Evolutionary conservation across 2,329 filamentous ascomycete genomes (phyloP).

Genomic region (Stemphylium beticola): DNA sequence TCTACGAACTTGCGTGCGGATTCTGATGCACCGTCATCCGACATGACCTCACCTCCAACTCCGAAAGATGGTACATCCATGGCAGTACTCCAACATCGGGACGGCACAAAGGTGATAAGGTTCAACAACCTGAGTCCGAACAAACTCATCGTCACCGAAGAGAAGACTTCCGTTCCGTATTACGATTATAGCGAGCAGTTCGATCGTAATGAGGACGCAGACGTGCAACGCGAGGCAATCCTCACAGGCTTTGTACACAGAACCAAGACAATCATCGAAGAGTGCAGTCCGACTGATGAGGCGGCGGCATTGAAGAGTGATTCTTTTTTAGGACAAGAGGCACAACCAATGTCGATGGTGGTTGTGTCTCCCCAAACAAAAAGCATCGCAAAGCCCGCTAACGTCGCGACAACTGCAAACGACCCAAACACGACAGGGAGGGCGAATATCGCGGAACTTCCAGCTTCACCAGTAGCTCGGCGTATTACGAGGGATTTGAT

Average conservation of each 20-base stretch:
- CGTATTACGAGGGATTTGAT: slow-evolving; percentile 45
- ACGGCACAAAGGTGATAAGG: slow-evolving; percentile 31
- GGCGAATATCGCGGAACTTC: slow-evolving; percentile 29
- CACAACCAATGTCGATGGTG: slow-evolving; percentile 13
- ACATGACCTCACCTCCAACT: slow-evolving; percentile 53
- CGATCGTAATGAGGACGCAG: slow-evolving; percentile 28
- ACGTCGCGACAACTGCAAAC: background rate
- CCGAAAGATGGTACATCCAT: slow-evolving; percentile 48
- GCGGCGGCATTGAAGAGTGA: slow-evolving; percentile 12
- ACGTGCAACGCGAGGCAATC: slow-evolving; percentile 25
- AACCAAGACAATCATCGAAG: slow-evolving; percentile 50
- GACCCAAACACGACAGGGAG: background rate
- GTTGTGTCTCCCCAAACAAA: slow-evolving; percentile 9
- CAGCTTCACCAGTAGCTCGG: slow-evolving; percentile 40
- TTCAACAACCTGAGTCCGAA: slow-evolving; percentile 31
- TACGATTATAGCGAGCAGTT: slow-evolving; percentile 50
- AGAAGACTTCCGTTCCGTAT: slow-evolving; percentile 29
- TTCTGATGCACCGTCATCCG: slow-evolving; percentile 51
- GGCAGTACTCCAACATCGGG: slow-evolving; percentile 36
- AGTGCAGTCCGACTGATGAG: slow-evolving; percentile 22
- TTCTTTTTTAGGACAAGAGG: slow-evolving; percentile 5
- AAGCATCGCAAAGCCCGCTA: background rate
- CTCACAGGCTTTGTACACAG: slow-evolving; percentile 50
- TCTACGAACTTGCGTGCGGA: slow-evolving; percentile 46
- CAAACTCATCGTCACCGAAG: slow-evolving; percentile 30